Conservation (phyloP, 768 basidiomycete genomes). For the Mycena indigotica region DNA sequence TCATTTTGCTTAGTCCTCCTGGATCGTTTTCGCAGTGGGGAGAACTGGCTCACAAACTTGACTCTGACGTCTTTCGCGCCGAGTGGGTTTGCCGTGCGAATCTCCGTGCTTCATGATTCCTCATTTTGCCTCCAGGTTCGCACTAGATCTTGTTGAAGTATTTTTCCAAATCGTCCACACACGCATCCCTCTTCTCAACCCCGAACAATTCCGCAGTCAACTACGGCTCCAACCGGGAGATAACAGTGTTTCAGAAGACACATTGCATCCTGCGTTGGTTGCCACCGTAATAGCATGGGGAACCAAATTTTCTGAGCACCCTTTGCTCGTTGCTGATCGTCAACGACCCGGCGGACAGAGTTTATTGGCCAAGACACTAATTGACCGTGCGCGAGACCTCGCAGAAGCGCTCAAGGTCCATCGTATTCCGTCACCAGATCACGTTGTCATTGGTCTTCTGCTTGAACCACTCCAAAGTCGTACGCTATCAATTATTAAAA, state of each 20-base stretch:
- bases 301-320: slow-evolving; percentile 91
- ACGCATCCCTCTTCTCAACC: slow-evolving; percentile 85
- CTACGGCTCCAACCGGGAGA: slow-evolving; percentile 46
- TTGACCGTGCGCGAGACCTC: slow-evolving; percentile 81
- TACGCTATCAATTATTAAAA: slow-evolving; percentile 44
- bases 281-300: slow-evolving; percentile 92
- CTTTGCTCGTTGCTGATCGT: slow-evolving; percentile 78
- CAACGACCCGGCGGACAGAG: slow-evolving; percentile 72
- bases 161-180: slow-evolving; percentile 93
- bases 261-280: slow-evolving; percentile 71
- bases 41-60: slow-evolving; percentile 69
- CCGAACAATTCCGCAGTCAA: slow-evolving; percentile 74
- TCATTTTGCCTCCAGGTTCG: slow-evolving; percentile 60
- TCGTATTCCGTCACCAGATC: slow-evolving; percentile 74
- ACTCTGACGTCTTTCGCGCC: slow-evolving; percentile 71
- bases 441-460: slow-evolving; percentile 78
- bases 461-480: slow-evolving; percentile 87
- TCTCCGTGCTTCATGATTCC: slow-evolving; percentile 17
- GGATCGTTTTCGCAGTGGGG: slow-evolving; percentile 69
- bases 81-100: slow-evolving; percentile 66
- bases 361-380: slow-evolving; percentile 72
- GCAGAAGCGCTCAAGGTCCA: slow-evolving; percentile 88
- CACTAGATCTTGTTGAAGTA: slow-evolving; percentile 90
- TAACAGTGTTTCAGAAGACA: slow-evolving; percentile 30
- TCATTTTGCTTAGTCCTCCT: slow-evolving; percentile 30